phyloP scores from a whole-genome alignment of 805 yeast species.

The Helenozyma rhizophorensis region DNA sequence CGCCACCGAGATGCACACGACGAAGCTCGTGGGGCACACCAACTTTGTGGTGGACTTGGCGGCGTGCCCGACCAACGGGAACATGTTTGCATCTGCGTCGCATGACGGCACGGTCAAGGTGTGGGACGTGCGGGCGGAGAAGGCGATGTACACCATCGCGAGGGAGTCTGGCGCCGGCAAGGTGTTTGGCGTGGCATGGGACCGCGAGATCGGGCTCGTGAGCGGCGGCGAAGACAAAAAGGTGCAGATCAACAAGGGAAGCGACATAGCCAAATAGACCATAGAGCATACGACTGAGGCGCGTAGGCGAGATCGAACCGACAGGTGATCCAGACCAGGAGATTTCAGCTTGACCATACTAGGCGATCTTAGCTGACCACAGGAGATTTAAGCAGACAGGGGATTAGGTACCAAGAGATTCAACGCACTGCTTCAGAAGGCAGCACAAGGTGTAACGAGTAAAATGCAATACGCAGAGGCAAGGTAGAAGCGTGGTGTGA shows the following conservation, averaged over 20 bases:
- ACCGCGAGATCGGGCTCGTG: slow-evolving; percentile 68
- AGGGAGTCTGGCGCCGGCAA: slow-evolving; percentile 63
- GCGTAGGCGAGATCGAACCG: too few relatives aligned
- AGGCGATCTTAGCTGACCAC: too few relatives aligned
- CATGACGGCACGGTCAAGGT: slow-evolving; percentile 94
- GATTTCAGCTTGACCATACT: too few relatives aligned
- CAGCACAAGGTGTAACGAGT: too few relatives aligned
- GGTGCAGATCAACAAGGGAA: slow-evolving; percentile 68
- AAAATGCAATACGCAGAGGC: too few relatives aligned
- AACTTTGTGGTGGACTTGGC: slow-evolving; percentile 83
- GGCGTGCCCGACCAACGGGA: slow-evolving; percentile 70
- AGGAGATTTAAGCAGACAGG: too few relatives aligned
- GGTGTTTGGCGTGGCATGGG: slow-evolving; percentile 88
- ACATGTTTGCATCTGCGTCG: slow-evolving; percentile 86
- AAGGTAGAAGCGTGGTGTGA: too few relatives aligned
- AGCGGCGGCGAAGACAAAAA: slow-evolving; percentile 95
- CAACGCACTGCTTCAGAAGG: too few relatives aligned
- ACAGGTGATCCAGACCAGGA: too few relatives aligned
- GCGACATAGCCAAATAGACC: slow-evolving; percentile 22
- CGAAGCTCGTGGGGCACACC: slow-evolving; percentile 81
- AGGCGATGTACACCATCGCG: slow-evolving; percentile 74
- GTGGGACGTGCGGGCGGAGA: slow-evolving; percentile 91
- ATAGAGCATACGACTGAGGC: too few relatives aligned
- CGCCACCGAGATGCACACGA: slow-evolving; percentile 55
- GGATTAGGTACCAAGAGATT: too few relatives aligned